These are phyloP conservation scores for Trametes versicolor DNA, from an alignment of 1,284 basidiomycete genomes.

Conservation along the genomic window DNA sequence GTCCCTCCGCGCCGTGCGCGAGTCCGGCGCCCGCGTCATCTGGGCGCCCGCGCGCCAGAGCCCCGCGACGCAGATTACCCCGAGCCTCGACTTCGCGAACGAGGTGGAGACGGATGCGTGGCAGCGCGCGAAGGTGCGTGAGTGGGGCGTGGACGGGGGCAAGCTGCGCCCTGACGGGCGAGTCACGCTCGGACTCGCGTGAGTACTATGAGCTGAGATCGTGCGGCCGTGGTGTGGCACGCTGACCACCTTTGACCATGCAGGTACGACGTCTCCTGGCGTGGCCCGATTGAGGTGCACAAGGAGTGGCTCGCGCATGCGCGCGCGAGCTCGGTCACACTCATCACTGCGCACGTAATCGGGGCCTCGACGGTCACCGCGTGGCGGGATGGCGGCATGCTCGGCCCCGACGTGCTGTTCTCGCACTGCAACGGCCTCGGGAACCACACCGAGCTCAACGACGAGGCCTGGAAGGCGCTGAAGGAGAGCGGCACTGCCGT, in stretches of 20 bases:
- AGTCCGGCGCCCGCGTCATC: constrained; percentile 45
- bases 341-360: constrained; percentile 44
- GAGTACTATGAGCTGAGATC: constrained; percentile 11
- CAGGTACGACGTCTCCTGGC: constrained; percentile 39
- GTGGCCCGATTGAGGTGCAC: constrained; percentile 35
- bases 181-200: constrained; percentile 46
- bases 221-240: not conserved
- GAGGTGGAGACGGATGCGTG: constrained; percentile 41
- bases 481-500: constrained; percentile 43
- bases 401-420: constrained; percentile 46
- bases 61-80: constrained; percentile 38
- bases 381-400: constrained; percentile 41
- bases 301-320: constrained; percentile 38
- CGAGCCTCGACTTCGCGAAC: constrained; percentile 37
- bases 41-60: constrained; percentile 44
- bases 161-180: constrained; percentile 43
- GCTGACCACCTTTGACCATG: not conserved
- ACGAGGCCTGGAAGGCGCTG: constrained; percentile 44
- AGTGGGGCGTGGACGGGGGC: constrained; percentile 39
- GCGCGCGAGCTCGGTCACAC: constrained; percentile 35
- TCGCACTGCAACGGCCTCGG: constrained; percentile 46
- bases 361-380: constrained; percentile 38
- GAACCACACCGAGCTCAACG: constrained; percentile 39
- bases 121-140: constrained; percentile 43
- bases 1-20: constrained; percentile 40